Percentiles rank a stretch among this genome's conserved stretches.
Conservation (phyloP, 2,329 filamentous ascomycete genomes). For the Dothistroma septosporum region DNA sequence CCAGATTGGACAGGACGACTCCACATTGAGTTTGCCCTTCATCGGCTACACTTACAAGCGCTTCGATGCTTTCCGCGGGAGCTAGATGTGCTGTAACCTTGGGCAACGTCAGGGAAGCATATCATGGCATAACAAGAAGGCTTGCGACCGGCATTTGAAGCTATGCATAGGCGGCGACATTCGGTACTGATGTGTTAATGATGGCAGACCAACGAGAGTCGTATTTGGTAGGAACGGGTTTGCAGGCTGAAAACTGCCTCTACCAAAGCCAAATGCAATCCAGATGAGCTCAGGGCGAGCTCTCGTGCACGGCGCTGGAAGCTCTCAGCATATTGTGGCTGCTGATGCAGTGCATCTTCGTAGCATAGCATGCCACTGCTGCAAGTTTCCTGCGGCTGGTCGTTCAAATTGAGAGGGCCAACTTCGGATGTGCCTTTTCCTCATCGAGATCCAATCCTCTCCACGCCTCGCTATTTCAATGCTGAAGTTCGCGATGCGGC, state of each 20-base stretch:
- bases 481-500: neutral
- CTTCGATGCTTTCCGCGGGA: constrained; percentile 64
- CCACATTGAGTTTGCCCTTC: constrained; percentile 93
- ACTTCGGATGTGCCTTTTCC: neutral
- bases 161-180: constrained; percentile 9
- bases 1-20: constrained; percentile 69
- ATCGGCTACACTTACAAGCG: constrained; percentile 98
- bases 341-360: neutral
- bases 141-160: neutral
- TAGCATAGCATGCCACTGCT: neutral
- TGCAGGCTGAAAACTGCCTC: neutral
- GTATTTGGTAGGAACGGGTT: neutral
- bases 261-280: neutral
- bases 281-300: neutral
- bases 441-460: neutral
- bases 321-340: neutral
- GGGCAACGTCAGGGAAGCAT: neutral
- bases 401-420: neutral
- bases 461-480: neutral
- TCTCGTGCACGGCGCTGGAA: neutral
- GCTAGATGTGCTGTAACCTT: constrained; percentile 18
- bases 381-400: neutral
- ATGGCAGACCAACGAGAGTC: constrained; percentile 8
- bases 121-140: constrained; percentile 1
- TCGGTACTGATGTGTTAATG: constrained; percentile 10